Conservation (phyloP, 306 rosid species). For the Vigna trinervia region DNA sequence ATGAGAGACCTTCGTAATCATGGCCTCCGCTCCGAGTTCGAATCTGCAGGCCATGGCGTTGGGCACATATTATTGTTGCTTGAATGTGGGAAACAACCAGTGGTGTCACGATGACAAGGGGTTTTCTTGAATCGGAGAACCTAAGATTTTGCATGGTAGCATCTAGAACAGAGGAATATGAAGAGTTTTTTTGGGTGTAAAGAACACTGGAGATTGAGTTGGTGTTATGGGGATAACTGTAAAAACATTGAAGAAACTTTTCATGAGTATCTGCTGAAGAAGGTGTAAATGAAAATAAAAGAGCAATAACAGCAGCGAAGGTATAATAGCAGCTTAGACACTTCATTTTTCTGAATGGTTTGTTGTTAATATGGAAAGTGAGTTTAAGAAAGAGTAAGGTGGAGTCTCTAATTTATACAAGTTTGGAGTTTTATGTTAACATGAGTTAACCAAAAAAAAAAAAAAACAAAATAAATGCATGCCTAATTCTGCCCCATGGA, state of each 20-base stretch:
- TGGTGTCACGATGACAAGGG: constrained; percentile 45
- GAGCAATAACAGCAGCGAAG: background rate
- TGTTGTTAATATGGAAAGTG: background rate
- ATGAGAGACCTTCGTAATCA: constrained; percentile 61
- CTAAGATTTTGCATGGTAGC: constrained; percentile 49
- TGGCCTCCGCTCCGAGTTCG: constrained; percentile 75
- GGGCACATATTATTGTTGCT: constrained; percentile 59
- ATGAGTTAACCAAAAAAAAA: background rate
- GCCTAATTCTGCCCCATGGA: background rate
- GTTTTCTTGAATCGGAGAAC: constrained; percentile 48
- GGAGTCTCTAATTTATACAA: constrained; percentile 11
- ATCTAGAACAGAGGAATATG: constrained; percentile 48
- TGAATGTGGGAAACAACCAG: constrained; percentile 58
- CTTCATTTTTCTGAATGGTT: constrained; percentile 11
- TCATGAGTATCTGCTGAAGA: constrained; percentile 42
- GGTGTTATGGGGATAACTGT: constrained; percentile 44
- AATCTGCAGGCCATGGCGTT: constrained; percentile 56
- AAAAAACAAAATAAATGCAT: background rate
- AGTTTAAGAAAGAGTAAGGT: background rate
- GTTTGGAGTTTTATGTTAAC: background rate
- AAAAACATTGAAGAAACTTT: constrained; percentile 35
- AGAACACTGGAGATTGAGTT: constrained; percentile 56
- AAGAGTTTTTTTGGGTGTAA: constrained; percentile 59
- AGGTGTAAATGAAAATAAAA: constrained; percentile 44
- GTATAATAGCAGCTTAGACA: background rate